phyloP scores from a whole-genome alignment of 345 rosid genomes.

The Eucalyptus marginata region DNA sequence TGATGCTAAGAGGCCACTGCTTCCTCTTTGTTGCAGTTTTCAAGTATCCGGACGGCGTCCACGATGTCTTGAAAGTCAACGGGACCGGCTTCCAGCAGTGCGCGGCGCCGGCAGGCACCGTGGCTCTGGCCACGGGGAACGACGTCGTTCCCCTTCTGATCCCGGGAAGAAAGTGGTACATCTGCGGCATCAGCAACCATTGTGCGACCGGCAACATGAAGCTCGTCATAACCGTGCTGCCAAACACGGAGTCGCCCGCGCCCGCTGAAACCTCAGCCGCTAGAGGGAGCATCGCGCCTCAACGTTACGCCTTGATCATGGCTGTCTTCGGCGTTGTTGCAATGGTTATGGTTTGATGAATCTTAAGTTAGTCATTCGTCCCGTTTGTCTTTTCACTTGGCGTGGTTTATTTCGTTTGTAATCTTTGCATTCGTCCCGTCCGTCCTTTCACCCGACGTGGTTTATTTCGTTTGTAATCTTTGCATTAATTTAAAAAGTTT shows the following conservation, averaged over 20 bases:
- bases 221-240: not conserved
- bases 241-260: not conserved
- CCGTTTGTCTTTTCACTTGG: not conserved
- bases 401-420: not conserved
- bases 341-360: not conserved
- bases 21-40: not conserved
- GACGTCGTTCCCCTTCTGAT: not conserved
- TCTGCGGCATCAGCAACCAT: not conserved
- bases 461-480: not conserved
- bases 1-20: not conserved
- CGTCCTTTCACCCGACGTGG: not conserved
- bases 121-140: not conserved
- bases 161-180: not conserved
- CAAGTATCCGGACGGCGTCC: not conserved
- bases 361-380: not conserved
- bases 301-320: not conserved
- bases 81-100: conserved; percentile 1
- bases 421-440: not conserved
- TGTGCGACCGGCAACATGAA: not conserved
- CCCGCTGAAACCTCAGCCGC: not conserved
- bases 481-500: not conserved
- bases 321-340: not conserved
- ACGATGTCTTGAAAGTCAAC: conserved; percentile 3
- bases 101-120: not conserved
- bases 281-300: not conserved